phyloP scores from a whole-genome alignment of 31 red algal genomes.

The Odonthalia washingtoniensis region DNA sequence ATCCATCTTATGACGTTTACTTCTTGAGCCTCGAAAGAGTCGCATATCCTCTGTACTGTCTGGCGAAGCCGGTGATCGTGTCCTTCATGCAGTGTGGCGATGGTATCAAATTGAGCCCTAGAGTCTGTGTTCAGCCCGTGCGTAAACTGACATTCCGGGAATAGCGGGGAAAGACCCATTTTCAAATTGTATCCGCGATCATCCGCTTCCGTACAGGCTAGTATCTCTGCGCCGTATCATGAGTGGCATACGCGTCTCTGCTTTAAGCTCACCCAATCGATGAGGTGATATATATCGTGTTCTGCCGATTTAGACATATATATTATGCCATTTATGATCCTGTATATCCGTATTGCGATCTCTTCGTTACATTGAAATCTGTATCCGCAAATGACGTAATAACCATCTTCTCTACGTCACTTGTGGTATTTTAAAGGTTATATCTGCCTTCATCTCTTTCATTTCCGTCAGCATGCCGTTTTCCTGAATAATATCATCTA shows the following conservation, averaged over 20 bases:
- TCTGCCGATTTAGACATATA: background rate
- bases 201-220: background rate
- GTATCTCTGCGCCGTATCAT: background rate
- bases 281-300: background rate
- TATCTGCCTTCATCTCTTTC: background rate
- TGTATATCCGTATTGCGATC: background rate
- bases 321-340: background rate
- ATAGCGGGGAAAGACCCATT: background rate
- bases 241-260: background rate
- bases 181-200: background rate
- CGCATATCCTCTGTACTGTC: background rate
- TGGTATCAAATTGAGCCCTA: background rate
- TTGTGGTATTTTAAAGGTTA: background rate
- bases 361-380: background rate
- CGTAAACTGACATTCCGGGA: background rate
- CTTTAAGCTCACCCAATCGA: no score
- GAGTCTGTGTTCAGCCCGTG: background rate
- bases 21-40: background rate
- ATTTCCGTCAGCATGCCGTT: background rate
- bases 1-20: background rate
- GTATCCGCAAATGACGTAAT: background rate
- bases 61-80: background rate
- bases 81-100: background rate
- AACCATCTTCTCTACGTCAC: background rate
- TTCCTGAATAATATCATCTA: background rate